Base-by-base conservation (phyloP, 1,284 basidiomycete species). In the Cystobasidium sp. region DNA sequence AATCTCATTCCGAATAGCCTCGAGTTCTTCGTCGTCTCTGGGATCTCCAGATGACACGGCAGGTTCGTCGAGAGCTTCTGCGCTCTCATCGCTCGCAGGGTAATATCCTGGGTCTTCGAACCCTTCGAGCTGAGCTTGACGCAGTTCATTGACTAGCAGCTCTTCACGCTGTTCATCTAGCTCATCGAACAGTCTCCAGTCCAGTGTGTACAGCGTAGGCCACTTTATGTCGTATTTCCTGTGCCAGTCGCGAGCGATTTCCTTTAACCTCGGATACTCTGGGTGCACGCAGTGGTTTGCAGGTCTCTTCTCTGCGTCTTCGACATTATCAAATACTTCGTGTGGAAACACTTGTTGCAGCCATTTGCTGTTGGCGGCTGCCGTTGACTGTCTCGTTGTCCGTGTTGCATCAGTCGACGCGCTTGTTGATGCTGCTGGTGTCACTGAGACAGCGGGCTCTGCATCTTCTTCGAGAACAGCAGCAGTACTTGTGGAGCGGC, bases 1-100 rank as follows among this genome's bases (percentile, higher is more conserved):
- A 69, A 98, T 94, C 82, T 96, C 93, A 47, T 85, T 84, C 72
- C 87, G 85, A 74, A 97, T 91, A 75, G 91, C 91, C 10, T 77
- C 70, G 46, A 82, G 79, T 70, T 83, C 82, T 61, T 78, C 79
- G 22, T 80, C 77, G 41, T 80, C 61, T 22, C 79, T 69, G 31
- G 76, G 78, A 20, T 77, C 73, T 62, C 76, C 78, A 59, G 75
- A 61, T 18, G 75, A 76, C 18, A 51, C 49, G 37, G 37, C 46
- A 41, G 31, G 31, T 39, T 58, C 52, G 9, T 66, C 69, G 31
- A 43, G 49, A 7, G 24, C 70, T 16, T 58, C 69, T 16, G 20
- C 39, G 49, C 44, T 47, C n/a, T 20, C 14, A 24, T 16, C 14
- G 22, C 39, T 41, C 9, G 52, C 62, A 16, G 39, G 62, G 10